Conservation (phyloP, 164 flowering plant species). For the Houttuynia cordata region DNA sequence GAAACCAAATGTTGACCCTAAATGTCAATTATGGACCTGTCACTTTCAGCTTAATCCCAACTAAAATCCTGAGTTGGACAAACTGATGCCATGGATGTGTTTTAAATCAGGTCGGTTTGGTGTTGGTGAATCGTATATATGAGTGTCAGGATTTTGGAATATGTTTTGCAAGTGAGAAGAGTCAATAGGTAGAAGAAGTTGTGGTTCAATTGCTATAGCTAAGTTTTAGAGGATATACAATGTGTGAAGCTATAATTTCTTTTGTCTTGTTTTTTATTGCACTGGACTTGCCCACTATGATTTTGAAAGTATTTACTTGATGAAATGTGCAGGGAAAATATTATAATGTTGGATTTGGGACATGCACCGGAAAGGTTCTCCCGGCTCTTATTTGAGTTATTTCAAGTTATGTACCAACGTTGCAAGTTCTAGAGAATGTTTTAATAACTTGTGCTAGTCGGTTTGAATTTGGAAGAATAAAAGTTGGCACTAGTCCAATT, state of each 20-base stretch:
- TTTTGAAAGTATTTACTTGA: neutral
- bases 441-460: too few species aligned
- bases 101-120: too few species aligned
- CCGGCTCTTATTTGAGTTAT: constrained; percentile 38
- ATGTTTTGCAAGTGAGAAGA: too few species aligned
- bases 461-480: too few species aligned
- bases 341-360: constrained; percentile 84
- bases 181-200: neutral
- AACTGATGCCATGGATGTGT: neutral
- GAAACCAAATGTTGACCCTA: neutral
- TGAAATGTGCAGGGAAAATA: constrained; percentile 63
- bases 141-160: too few species aligned
- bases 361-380: constrained; percentile 68
- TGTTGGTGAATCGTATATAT: too few species aligned
- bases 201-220: neutral
- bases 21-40: neutral
- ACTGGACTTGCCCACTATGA: neutral
- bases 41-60: neutral
- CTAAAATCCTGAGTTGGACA: neutral
- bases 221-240: neutral
- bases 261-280: neutral
- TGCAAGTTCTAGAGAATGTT: neutral
- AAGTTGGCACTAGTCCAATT: too few species aligned
- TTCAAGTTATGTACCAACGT: neutral
- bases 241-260: neutral